phyloP scores from a whole-genome alignment of 768 basidiomycete species.

The Leccinum subgranulosum region DNA sequence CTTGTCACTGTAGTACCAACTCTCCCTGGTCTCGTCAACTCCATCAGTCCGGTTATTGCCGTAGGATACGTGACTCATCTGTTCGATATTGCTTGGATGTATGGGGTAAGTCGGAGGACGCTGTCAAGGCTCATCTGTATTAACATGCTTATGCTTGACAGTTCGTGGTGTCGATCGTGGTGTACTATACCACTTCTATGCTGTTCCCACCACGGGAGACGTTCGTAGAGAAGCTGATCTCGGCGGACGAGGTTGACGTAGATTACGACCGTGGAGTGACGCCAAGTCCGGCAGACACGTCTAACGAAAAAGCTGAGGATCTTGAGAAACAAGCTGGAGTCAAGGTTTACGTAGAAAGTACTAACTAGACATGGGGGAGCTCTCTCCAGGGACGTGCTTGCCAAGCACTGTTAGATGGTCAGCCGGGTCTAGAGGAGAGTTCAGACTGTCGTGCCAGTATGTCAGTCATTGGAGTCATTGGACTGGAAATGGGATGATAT shows the following conservation, averaged over 20 bases:
- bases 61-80: slow-evolving; percentile 59
- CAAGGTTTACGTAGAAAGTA: not conserved
- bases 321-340: not conserved
- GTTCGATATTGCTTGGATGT: slow-evolving; percentile 76
- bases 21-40: slow-evolving; percentile 73
- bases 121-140: not conserved
- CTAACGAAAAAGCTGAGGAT: not conserved
- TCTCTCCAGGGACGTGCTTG: no score
- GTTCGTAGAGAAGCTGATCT: slow-evolving; percentile 27
- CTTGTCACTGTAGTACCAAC: slow-evolving; percentile 66
- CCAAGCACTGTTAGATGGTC: not conserved
- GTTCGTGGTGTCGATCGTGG: slow-evolving; percentile 28
- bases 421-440: no score
- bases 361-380: not conserved
- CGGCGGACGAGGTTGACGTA: slow-evolving; percentile 21
- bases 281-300: not conserved
- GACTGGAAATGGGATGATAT: no score
- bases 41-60: slow-evolving; percentile 62
- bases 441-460: no score
- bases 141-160: not conserved
- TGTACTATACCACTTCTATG: slow-evolving; percentile 31
- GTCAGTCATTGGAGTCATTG: no score
- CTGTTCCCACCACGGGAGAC: slow-evolving; percentile 30
- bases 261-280: not conserved
- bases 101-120: slow-evolving; percentile 53